Evolutionary conservation across 2,329 filamentous ascomycete species (phyloP), one percentile per base, ranked within the genome.

Genomic region (Sordariomycetes sp.): DNA sequence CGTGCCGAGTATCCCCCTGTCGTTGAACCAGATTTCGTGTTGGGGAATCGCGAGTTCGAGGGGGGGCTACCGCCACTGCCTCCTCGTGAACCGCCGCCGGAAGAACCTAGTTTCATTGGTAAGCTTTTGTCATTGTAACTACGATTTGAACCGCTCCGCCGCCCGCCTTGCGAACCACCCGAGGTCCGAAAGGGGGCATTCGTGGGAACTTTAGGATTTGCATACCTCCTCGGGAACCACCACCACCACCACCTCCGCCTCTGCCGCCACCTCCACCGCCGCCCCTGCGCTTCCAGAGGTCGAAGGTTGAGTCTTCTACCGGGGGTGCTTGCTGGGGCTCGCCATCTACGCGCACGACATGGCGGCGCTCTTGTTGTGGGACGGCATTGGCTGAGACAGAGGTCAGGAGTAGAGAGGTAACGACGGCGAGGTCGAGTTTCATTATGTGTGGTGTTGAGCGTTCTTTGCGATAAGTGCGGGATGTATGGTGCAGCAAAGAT

Each of bases 231-330:
- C 33, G 28, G 17, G 32, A 38, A 34, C 43, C 35, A 16, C 44
- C 30, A 11, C 45, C 30, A 12, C 49, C 33, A 3, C 53, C 39
- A 11, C 57, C 45, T 12, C 57, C 55, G 8, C 67, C 64, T 38
- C 64, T 55, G 14, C 64, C 60, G 32, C 71, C 69, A 9, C 68
- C 57, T 8, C 70, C 71, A 6, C 74, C 75, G 31, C 75, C 75
- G 23, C 75, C 75, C 46, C 72, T 72, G 42, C 75, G 66, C 60
- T 75, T 78, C 59, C 64, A 76, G 16, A 79, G 53, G 21, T 75
- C 63, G 18, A 41, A 34, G 24, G 44, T 42, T 7, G 48, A 43
- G 9, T 39, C 33, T 31, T 15, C 12, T 9, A 23, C 23, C 8
- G 45, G 26, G 4, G 18, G 36, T 42, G 42, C 38, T 34, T 33